Base-by-base conservation (phyloP, 2,329 filamentous ascomycete species). In the Monosporascus sp. region DNA sequence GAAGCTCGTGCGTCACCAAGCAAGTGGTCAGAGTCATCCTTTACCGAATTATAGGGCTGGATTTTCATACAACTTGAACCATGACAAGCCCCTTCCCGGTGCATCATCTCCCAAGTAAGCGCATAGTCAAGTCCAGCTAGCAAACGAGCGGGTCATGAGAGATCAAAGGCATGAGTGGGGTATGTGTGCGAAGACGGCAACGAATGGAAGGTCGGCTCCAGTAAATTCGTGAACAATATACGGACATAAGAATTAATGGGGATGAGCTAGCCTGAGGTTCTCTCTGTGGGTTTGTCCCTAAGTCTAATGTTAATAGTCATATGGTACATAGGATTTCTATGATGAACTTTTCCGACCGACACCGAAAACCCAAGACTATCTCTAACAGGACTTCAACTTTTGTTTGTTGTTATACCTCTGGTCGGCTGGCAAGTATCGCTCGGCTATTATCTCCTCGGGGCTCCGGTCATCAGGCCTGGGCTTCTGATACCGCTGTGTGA, bases 401-500 rank as follows among this genome's bases (percentile, higher is more conserved):
- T 34, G 31, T 14, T 34, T 3, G 0, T 34, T 34, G 27, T 76
- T 74, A 56, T 79, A 74, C 61, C 73, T 71, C 64, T 74, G 60
- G 43, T 75, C 59, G 2, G 52, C 17, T 1, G 64, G 61, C 36
- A 49, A 27, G 49, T 67, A 68, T 53, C 66, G 59, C 47, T 69
- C 70, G 26, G 67, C 66, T 48, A 75, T 52, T 22, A 63, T 58
- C 43, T 68, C 66, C 48, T 71, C 69, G 11, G 67, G 64, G 44
- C 61, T 70, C 54, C 59, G 34, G 36, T 69, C 73, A 55, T 80
- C 66, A 1, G 76, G 76, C 59, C 66, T 74, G 19, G 52, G 48
- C 7, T 54, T 53, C 48, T 65, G 52, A 62, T 85, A 85, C 61
- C 82, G 72, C 64, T 84, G 79, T 48, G 71, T 74, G 50, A 86